Base-by-base conservation (phyloP, 768 basidiomycete genomes). In the Rossbeevera mucosa region DNA sequence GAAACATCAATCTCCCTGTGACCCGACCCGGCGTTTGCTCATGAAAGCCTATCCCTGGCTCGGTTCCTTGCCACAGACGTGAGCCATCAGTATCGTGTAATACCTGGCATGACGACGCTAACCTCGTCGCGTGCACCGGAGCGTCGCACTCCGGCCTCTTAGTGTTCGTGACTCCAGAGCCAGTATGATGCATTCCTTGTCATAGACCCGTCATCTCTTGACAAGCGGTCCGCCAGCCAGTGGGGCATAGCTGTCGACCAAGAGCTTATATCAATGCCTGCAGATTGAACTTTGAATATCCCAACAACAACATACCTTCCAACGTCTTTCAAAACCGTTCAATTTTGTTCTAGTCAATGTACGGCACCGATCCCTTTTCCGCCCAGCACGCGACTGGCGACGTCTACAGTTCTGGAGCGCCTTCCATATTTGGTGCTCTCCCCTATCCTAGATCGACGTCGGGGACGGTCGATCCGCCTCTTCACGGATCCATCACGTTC, bases 371-470 rank as follows among this genome's bases (percentile, higher is more conserved):
- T 31, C 66, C 66, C 16, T 68, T 68, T 36, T 54, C 64, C 5
- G 66, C 66, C 3, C 68, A 70, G 30, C 51, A 55, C 24, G 57
- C 61, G 25, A 52, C 64, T 16, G 55, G 36, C 24, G 49, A 53
- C 20, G 18, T 33, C 16, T 26, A 43, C 14, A 20, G 20, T 29
- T 30, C 22, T 61, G 25, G 22, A 24, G 44, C 70, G 9, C 79
- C 82, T 44, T 85, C 84, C 44, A 67, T 85, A 52, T 81, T 79
- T 59, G 84, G 84, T 5, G 83, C 82, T 0, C 78, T 86, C 18
- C 84, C 84, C 25, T 82, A 80, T 58, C 75, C 80, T 0, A 48
- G 21, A 16, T 40, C 67, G 21, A 51, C 71, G 26, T 53, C 52
- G n/a, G n/a, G n/a, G n/a, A n/a, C n/a, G 21, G 46, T 20, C 44